phyloP scores from a whole-genome alignment of 2,329 filamentous ascomycete species.

The Coniochaeta sp. region DNA sequence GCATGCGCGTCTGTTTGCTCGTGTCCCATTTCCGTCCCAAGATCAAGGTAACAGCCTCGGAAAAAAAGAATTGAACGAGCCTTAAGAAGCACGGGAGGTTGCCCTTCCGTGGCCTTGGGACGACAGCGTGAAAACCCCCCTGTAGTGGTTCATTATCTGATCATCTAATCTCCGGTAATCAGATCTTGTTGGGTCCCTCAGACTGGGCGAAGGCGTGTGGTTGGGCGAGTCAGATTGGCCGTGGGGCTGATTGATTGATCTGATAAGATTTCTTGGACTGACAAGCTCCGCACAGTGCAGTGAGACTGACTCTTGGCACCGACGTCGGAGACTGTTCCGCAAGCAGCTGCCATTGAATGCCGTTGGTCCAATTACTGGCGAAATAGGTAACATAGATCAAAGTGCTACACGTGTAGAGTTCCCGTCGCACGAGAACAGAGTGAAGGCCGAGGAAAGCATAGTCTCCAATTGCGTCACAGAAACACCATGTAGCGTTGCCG shows the following conservation, averaged over 20 bases:
- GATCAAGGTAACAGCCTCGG: too few species aligned
- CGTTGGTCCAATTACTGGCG: not conserved
- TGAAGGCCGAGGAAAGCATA: not conserved
- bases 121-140: not conserved
- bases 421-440: not conserved
- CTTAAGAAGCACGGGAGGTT: not conserved
- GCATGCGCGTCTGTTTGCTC: too few species aligned
- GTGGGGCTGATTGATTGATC: not conserved
- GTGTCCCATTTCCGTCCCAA: not conserved
- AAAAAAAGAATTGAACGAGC: too few species aligned
- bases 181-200: not conserved
- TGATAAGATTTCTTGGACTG: not conserved
- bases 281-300: not conserved
- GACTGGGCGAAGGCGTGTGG: not conserved
- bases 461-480: not conserved
- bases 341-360: not conserved
- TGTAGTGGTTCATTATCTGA: not conserved
- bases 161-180: conserved; percentile 3
- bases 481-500: not conserved
- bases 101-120: not conserved
- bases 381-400: not conserved
- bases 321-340: not conserved
- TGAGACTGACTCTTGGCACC: not conserved
- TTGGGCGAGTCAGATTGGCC: not conserved
- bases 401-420: not conserved